Percentiles rank a stretch among this genome's conserved stretches.
phyloP scores from a whole-genome alignment of 495 filamentous ascomycete species.

The Penicillium bialowiezense region DNA sequence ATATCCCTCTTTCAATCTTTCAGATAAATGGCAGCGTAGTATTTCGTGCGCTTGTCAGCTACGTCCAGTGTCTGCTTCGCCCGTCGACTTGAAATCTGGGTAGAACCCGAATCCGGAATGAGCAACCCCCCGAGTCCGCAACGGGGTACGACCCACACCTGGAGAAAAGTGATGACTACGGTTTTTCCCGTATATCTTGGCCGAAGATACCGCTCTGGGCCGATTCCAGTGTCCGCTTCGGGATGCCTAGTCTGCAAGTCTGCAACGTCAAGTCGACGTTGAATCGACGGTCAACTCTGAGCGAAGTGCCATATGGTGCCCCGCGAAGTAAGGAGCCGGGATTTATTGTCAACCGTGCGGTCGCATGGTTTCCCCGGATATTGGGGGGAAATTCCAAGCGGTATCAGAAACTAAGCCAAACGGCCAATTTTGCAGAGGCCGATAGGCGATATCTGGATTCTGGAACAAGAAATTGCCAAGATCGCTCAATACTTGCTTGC shows the following conservation, averaged over 20 bases:
- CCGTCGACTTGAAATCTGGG: slow-evolving; percentile 1
- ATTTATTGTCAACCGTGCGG: slow-evolving; percentile 1
- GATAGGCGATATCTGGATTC: neutral
- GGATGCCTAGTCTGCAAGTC: slow-evolving; percentile 4
- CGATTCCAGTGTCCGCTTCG: slow-evolving; percentile 18
- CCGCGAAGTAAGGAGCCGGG: slow-evolving; percentile 22
- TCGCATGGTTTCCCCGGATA: slow-evolving; percentile 20
- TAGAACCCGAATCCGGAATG: neutral
- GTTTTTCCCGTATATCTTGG: neutral
- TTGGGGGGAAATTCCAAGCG: neutral
- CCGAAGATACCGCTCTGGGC: slow-evolving; percentile 4
- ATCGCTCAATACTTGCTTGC: neutral
- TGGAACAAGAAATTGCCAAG: neutral
- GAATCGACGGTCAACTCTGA: neutral
- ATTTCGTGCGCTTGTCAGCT: no score
- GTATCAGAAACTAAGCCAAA: neutral
- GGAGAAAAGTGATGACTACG: slow-evolving; percentile 1
- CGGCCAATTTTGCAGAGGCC: neutral
- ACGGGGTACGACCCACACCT: slow-evolving; percentile 8
- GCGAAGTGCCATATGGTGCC: slow-evolving; percentile 11
- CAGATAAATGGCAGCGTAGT: no score
- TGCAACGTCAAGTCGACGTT: slow-evolving; percentile 18
- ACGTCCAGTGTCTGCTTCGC: no score
- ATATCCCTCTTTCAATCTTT: no score
- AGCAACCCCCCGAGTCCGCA: neutral